A percentile compares a stretch with the other conserved stretches of the same genome.
These are phyloP conservation scores for Pseudozyma pruni DNA, from an alignment of 1,284 basidiomycete species.

Conservation along the genomic window DNA sequence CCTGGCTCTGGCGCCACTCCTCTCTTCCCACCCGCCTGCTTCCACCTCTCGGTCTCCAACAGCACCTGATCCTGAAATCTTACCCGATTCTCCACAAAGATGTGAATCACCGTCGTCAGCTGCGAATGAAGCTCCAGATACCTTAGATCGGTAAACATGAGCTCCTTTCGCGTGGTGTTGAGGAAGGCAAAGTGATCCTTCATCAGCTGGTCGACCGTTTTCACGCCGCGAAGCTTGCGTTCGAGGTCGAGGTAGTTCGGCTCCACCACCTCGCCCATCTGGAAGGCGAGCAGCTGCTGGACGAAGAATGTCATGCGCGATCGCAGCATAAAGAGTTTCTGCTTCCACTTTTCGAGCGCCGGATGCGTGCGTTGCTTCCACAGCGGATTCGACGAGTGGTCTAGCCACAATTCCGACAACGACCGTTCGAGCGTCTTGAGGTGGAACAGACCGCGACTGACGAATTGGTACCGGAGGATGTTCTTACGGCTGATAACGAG, in stretches of 20 bases:
- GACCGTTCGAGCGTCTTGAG: slow-evolving; percentile 63
- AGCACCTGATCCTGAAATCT: slow-evolving; percentile 59
- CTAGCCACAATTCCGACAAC: slow-evolving; percentile 61
- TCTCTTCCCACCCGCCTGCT: slow-evolving; percentile 29
- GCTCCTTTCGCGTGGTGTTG: slow-evolving; percentile 63
- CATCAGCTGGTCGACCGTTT: slow-evolving; percentile 67
- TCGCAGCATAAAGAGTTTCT: slow-evolving; percentile 60
- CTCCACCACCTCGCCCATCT: slow-evolving; percentile 64
- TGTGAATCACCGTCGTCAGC: slow-evolving; percentile 54
- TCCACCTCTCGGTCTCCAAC: slow-evolving; percentile 49
- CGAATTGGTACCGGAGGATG: slow-evolving; percentile 66
- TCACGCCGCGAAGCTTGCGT: slow-evolving; percentile 53
- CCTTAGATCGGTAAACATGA: slow-evolving; percentile 65
- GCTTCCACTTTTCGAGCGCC: slow-evolving; percentile 63
- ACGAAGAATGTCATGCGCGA: slow-evolving; percentile 66
- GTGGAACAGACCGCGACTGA: slow-evolving; percentile 62
- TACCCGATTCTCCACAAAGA: slow-evolving; percentile 57
- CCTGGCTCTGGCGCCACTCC: slow-evolving; percentile 26
- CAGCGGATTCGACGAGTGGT: slow-evolving; percentile 46
- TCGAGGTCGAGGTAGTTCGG: slow-evolving; percentile 65
- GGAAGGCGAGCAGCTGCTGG: slow-evolving; percentile 64
- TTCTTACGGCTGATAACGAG: slow-evolving; percentile 68
- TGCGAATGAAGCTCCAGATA: slow-evolving; percentile 59
- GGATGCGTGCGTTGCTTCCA: slow-evolving; percentile 57
- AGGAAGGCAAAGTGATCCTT: slow-evolving; percentile 66